Evolutionary conservation across 2,329 filamentous ascomycete species (phyloP).

Genomic region (Zelopaecilomyces penicillatus): DNA sequence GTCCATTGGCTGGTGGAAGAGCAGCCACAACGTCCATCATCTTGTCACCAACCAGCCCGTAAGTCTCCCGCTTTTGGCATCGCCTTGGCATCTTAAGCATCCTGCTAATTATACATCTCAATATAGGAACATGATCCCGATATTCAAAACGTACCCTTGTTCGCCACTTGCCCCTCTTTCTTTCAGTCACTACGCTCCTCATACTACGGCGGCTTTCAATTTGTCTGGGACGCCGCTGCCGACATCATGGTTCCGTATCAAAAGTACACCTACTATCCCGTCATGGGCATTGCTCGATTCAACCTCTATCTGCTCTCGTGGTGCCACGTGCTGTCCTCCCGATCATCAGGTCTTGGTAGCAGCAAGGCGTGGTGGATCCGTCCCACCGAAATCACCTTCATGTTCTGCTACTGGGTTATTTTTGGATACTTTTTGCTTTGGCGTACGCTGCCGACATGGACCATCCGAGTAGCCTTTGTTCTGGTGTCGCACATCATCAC

Average conservation of each 20-base stretch:
- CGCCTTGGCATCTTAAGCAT: neutral
- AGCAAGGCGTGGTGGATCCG: constrained; percentile 60
- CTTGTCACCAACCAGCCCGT: constrained; percentile 88
- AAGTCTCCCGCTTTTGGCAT: neutral
- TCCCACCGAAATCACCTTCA: constrained; percentile 7
- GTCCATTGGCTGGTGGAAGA: constrained; percentile 95
- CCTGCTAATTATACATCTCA: neutral
- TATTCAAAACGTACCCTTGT: constrained; percentile 84
- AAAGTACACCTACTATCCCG: constrained; percentile 72
- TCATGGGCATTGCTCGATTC: constrained; percentile 75
- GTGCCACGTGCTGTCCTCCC: constrained; percentile 51
- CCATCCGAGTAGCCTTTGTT: constrained; percentile 63
- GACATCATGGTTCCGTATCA: constrained; percentile 65
- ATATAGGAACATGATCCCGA: constrained; percentile 76
- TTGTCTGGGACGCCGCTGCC: constrained; percentile 62
- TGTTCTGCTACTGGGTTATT: constrained; percentile 77
- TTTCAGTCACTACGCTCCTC: constrained; percentile 64
- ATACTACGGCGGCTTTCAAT: constrained; percentile 75
- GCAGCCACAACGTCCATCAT: constrained; percentile 92
- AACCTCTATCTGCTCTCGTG: constrained; percentile 80
- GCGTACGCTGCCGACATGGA: constrained; percentile 25
- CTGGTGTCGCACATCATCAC: constrained; percentile 74
- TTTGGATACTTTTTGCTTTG: constrained; percentile 75
- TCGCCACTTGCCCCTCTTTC: constrained; percentile 72
- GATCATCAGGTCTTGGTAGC: constrained; percentile 59